A percentile compares a stretch with the other conserved stretches of the same genome.
phyloP scores from a whole-genome alignment of 805 yeast genomes.

The Cyberlindnera bimundalis region DNA sequence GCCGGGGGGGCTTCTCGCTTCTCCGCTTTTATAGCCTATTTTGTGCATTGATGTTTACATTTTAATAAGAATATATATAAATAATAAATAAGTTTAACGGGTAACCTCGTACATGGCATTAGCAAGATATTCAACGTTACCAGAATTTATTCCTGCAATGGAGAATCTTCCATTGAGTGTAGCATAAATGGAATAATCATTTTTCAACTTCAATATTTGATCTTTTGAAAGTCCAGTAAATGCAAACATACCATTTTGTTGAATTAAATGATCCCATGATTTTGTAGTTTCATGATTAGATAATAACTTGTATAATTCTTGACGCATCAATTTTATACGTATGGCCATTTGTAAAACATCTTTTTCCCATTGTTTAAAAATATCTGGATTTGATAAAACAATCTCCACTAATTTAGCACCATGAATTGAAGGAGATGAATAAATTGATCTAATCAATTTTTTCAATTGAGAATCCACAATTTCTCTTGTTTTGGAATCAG shows the following conservation, averaged over 20 bases:
- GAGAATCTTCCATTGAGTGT: constrained; percentile 91
- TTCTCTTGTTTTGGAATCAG: constrained; percentile 47
- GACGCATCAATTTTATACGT: constrained; percentile 73
- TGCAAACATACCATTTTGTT: constrained; percentile 96
- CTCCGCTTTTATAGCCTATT: too few relatives aligned
- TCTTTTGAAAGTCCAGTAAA: constrained; percentile 75
- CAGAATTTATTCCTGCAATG: constrained; percentile 80
- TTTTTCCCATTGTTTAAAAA: constrained; percentile 70
- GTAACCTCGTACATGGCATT: constrained; percentile 48
- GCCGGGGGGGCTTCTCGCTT: too few relatives aligned
- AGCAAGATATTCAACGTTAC: constrained; percentile 74
- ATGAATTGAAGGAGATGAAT: constrained; percentile 92
- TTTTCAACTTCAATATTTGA: constrained; percentile 69
- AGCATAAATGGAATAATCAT: constrained; percentile 74
- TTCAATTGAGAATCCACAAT: constrained; percentile 76
- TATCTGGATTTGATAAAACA: constrained; percentile 57
- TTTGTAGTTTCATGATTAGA: constrained; percentile 43
- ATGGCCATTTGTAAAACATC: constrained; percentile 79
- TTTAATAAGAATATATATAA: not conserved
- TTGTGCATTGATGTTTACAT: too few relatives aligned
- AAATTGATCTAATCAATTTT: constrained; percentile 77
- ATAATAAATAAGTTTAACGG: constrained; percentile 1
- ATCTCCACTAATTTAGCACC: constrained; percentile 87
- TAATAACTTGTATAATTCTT: constrained; percentile 49
- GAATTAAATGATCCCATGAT: constrained; percentile 77